Evolutionary conservation across 192 early-diverging fungal species (phyloP).

Genomic region (Umbelopsis vinacea): DNA sequence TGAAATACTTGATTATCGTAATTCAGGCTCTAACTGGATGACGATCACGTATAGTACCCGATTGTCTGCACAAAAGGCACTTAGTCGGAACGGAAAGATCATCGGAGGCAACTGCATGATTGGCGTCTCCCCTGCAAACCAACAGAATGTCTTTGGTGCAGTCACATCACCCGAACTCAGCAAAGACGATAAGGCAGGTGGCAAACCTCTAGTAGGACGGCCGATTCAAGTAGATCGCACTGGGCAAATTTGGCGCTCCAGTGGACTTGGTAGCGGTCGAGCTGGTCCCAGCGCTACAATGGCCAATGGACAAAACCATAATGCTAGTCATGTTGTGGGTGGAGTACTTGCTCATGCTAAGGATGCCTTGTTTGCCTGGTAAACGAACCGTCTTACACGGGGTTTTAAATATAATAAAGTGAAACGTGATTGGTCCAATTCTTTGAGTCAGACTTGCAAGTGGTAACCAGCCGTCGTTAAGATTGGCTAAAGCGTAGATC

Average conservation of each 20-base stretch:
- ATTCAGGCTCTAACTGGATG: conserved; percentile 37
- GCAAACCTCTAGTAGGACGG: neutral
- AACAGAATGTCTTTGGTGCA: conserved; percentile 16
- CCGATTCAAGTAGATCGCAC: conserved; percentile 5
- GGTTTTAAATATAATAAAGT: neutral
- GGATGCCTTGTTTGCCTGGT: conserved; percentile 17
- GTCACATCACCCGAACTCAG: conserved; percentile 11
- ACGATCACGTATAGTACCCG: conserved; percentile 31
- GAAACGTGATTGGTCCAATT: neutral
- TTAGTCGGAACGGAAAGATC: conserved; percentile 31
- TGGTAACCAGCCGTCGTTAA: neutral
- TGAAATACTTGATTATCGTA: conserved; percentile 24
- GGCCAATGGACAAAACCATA: conserved; percentile 11
- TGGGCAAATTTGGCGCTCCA: conserved; percentile 29
- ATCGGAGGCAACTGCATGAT: conserved; percentile 35
- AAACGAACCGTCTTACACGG: neutral
- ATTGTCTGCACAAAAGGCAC: conserved; percentile 30
- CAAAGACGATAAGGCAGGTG: conserved; percentile 16
- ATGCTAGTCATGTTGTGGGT: neutral
- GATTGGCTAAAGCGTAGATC: conserved; percentile 19
- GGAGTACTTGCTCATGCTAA: conserved; percentile 12
- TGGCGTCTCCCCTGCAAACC: conserved; percentile 27
- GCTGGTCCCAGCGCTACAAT: conserved; percentile 5
- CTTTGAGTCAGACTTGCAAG: conserved; percentile 21
- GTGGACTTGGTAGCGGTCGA: conserved; percentile 1